Base-by-base conservation (phyloP, 768 basidiomycete genomes). In the Trametes elegans region DNA sequence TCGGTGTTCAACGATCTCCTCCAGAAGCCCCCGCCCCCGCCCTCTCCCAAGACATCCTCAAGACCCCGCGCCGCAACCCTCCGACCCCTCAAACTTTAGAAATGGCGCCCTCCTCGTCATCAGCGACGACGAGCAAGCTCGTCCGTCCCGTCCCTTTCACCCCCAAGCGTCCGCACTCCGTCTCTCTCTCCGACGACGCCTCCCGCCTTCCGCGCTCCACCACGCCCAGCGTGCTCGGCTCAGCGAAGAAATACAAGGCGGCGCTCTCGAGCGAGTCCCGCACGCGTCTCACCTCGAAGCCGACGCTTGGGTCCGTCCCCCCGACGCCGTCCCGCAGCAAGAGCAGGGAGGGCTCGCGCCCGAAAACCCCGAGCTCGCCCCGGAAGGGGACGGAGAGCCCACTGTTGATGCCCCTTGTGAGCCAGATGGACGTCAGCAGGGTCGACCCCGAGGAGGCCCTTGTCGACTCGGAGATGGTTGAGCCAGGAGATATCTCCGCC, bases 361-460 rank as follows among this genome's bases (percentile, higher is more conserved):
- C 72, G 10, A 72, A 64, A 62, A 73, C 72, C 23, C 72, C 72
- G 0, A 64, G 58, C 9, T 71, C 71, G 6, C 71, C 72, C 16
- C 59, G 68, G 24, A 65, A 67, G 43, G 75, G 73, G 11, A 73
- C 79, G 5, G 74, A 79, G 29, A 84, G 79, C 59, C 81, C 82
- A 0, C 71, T 65, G 2, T 63, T 79, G 19, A 72, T 73, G 66
- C 76, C 75, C 39, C 69, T 71, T 18, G 69, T 76, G 0, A 85
- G 85, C 61, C 84, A 87, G 63, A 89, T 87, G 85, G 88, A 89
- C 56, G 81, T 88, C 19, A 87, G 80, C 66, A 79, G 81, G 49
- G 78, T 88, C 35, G 87, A 91, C 66, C 80, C 78, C 5, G 90
- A 93, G 66, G 85, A 87, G 9, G 87, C 80, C 0, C 74, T 93